These are phyloP conservation scores for Trichoderma sp. DNA, from an alignment of 2,329 filamentous ascomycete species.

Conservation along the genomic window DNA sequence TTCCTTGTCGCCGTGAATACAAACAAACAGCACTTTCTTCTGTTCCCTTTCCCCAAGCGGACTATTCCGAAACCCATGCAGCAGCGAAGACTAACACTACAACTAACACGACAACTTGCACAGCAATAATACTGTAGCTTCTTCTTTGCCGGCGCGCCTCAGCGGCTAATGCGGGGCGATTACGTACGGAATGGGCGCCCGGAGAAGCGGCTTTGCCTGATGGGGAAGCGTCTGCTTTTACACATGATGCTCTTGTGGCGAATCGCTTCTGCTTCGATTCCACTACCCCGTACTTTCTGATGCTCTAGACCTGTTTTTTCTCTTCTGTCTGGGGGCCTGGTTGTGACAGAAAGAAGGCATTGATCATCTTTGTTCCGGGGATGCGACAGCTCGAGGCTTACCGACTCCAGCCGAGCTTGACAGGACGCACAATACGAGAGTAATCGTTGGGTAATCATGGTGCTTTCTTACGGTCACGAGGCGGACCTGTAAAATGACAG, in stretches of 20 bases:
- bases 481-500: slow-evolving; percentile 20
- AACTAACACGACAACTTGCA: not conserved
- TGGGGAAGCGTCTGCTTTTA: not conserved
- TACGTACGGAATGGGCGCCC: slow-evolving; percentile 26
- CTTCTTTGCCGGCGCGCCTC: slow-evolving; percentile 16
- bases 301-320: not conserved
- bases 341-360: too few species aligned
- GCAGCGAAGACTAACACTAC: not conserved
- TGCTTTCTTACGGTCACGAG: slow-evolving; percentile 14
- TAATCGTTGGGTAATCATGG: slow-evolving; percentile 13
- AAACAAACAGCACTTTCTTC: not conserved
- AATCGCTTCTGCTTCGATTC: not conserved
- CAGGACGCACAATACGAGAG: not conserved
- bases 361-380: too few species aligned
- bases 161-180: slow-evolving; percentile 26
- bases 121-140: not conserved
- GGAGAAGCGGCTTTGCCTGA: not conserved
- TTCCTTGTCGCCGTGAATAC: not conserved
- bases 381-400: not conserved
- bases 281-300: not conserved
- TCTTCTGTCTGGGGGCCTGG: not conserved
- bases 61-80: slow-evolving; percentile 26
- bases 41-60: not conserved
- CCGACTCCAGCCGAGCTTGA: not conserved
- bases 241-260: slow-evolving; percentile 5